A percentile compares a stretch with the other conserved stretches of the same genome.
These are phyloP conservation scores for Auriscalpium vulgare DNA, from an alignment of 768 basidiomycete species.

Conservation along the genomic window DNA sequence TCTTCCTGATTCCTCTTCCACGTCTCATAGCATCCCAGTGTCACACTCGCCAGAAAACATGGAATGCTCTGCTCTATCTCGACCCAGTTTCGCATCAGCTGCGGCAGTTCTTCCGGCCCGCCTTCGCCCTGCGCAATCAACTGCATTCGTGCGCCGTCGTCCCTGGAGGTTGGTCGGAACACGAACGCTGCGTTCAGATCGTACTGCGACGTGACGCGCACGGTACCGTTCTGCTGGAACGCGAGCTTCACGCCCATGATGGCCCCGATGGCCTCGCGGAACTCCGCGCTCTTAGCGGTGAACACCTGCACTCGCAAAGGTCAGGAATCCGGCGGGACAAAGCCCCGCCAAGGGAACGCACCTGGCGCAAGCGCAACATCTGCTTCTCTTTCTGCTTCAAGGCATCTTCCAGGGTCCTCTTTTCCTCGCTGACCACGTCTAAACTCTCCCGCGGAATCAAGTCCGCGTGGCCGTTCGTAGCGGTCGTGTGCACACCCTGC, in stretches of 20 bases:
- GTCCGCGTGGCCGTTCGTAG: slow-evolving; percentile 19
- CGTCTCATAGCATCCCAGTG: slow-evolving; percentile 81
- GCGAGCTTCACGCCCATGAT: slow-evolving; percentile 88
- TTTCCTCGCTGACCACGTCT: slow-evolving; percentile 64
- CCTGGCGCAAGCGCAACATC: slow-evolving; percentile 73
- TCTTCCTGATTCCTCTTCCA: slow-evolving; percentile 34
- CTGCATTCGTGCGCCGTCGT: slow-evolving; percentile 49
- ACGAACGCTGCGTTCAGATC: slow-evolving; percentile 84
- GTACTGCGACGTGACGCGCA: slow-evolving; percentile 85
- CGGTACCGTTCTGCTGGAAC: slow-evolving; percentile 86
- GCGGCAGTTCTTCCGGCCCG: slow-evolving; percentile 65
- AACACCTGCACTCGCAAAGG: slow-evolving; percentile 49
- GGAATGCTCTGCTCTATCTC: slow-evolving; percentile 80
- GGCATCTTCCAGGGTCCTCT: slow-evolving; percentile 53
- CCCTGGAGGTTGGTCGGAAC: slow-evolving; percentile 54
- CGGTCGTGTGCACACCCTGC: slow-evolving; percentile 20
- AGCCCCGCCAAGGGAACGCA: slow-evolving; percentile 3
- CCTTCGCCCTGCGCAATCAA: slow-evolving; percentile 68
- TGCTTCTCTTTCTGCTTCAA: slow-evolving; percentile 79
- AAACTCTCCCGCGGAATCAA: slow-evolving; percentile 75
- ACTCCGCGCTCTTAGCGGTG: slow-evolving; percentile 77
- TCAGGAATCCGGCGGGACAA: background rate
- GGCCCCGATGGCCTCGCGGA: slow-evolving; percentile 83
- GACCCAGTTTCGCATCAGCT: slow-evolving; percentile 81
- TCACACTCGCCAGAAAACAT: slow-evolving; percentile 83